Conservation (phyloP, 306 rosid genomes). For the Pyrus bretschneideri region DNA sequence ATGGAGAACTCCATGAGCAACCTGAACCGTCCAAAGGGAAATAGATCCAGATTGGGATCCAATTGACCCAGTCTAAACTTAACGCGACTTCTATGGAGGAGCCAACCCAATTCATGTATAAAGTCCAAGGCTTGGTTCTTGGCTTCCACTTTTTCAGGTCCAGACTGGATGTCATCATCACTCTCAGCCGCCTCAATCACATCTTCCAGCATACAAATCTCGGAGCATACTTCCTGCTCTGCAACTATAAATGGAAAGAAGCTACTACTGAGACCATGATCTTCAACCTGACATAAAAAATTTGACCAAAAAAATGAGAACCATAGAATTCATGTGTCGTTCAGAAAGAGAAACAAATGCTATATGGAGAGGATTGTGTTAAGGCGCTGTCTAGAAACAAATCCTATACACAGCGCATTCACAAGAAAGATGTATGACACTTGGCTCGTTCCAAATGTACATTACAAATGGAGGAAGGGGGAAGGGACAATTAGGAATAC, state of each 20-base stretch:
- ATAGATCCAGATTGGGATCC: slow-evolving; percentile 49
- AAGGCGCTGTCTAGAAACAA: background rate
- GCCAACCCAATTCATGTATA: slow-evolving; percentile 91
- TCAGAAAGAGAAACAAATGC: background rate
- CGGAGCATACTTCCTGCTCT: slow-evolving; percentile 78
- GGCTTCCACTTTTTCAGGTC: slow-evolving; percentile 40
- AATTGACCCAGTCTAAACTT: slow-evolving; percentile 52
- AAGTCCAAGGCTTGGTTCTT: slow-evolving; percentile 66
- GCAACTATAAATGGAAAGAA: slow-evolving; percentile 88
- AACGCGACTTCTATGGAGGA: slow-evolving; percentile 62
- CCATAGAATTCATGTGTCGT: background rate
- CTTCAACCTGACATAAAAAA: slow-evolving; percentile 63
- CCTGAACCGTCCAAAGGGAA: slow-evolving; percentile 53
- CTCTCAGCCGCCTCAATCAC: slow-evolving; percentile 49
- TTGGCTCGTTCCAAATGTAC: background rate
- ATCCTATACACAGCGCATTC: background rate
- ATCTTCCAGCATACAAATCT: slow-evolving; percentile 63
- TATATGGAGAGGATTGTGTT: background rate
- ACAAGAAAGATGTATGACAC: background rate
- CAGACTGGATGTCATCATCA: slow-evolving; percentile 25
- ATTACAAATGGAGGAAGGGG: background rate
- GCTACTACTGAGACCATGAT: slow-evolving; percentile 72
- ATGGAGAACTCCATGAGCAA: slow-evolving; percentile 83
- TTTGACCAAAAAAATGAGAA: background rate
- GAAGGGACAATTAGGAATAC: background rate